Evolutionary conservation across 2,329 filamentous ascomycete species (phyloP), one percentile per base, ranked within the genome.

Genomic region (Ceratocystis colombiana): DNA sequence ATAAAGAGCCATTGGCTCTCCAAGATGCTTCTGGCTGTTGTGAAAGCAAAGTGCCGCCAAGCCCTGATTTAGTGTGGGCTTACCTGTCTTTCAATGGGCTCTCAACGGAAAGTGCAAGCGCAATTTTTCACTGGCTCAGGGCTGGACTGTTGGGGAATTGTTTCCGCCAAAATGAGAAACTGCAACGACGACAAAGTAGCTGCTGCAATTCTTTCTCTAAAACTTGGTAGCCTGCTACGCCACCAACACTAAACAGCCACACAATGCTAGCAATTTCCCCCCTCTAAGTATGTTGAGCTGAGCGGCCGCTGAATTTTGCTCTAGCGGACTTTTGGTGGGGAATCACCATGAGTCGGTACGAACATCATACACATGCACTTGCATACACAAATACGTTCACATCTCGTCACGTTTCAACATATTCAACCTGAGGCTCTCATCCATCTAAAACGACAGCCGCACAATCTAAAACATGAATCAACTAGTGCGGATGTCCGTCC

Each of bases 81-180:
- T 33, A 33, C 22, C 17, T 57, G 17, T 30, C 25, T 33, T 57
- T 15, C 28, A 25, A 64, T 37, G 20, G 62, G 62, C 62, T 57
- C 64, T 41, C 55, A 62, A 66, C 50, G 61, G 65, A 64, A 67
- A 67, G 30, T 67, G 65, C 44, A 67, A 67, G 65, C 65, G 65
- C 65, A 57, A 17, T 64, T 64, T 50, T 53, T 33, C 61, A 46
- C 28, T 50, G 30, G 55, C 55, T 37, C 55, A n/a, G 30, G 55
- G 30, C 30, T 30, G 7, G 55, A 59, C 25, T 37, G 55, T 59
- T 59, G 55, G 55, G 53, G 55, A 59, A 28, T 59, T 59, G 48
- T 53, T 53, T 53, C 48, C 48, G 48, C 48, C 48, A 15, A 53
- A 53, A 28, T 2, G 37, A 62, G 33, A 45, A 62, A n/a, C 22